Evolutionary conservation across 768 basidiomycete species (phyloP).

Genomic region (Xerocomellus dryophilus): DNA sequence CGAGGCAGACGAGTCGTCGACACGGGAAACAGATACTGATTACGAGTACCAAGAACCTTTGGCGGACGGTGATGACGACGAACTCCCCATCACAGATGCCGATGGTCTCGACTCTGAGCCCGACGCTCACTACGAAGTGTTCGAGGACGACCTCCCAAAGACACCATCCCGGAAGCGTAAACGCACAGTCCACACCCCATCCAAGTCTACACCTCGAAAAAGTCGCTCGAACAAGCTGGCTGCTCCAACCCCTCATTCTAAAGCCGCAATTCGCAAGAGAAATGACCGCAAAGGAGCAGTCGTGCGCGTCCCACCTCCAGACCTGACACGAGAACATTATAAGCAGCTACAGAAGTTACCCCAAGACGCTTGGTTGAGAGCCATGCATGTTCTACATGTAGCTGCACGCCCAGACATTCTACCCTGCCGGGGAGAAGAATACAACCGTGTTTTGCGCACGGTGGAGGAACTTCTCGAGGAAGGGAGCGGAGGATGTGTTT

Average conservation of each 20-base stretch:
- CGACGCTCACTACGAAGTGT: constrained; percentile 25
- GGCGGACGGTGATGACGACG: constrained; percentile 19
- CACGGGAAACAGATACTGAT: constrained; percentile 17
- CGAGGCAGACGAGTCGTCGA: constrained; percentile 25
- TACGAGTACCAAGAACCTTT: constrained; percentile 23
- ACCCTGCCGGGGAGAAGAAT: constrained; percentile 88
- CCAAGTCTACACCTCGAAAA: constrained; percentile 37
- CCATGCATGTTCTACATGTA: constrained; percentile 91
- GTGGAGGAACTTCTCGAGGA: constrained; percentile 87
- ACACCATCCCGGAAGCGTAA: constrained; percentile 59
- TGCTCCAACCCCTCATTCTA: constrained; percentile 74
- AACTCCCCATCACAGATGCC: constrained; percentile 12
- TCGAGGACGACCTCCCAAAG: constrained; percentile 35
- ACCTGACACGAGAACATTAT: constrained; percentile 34
- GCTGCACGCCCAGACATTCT: constrained; percentile 86
- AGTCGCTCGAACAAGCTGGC: constrained; percentile 41
- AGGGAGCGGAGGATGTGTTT: constrained; percentile 93
- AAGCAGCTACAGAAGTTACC: constrained; percentile 53
- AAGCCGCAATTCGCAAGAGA: constrained; percentile 57
- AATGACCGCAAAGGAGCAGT: constrained; percentile 26
- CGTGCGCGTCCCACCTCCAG: constrained; percentile 36
- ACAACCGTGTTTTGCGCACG: constrained; percentile 64
- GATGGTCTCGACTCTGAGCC: constrained; percentile 27
- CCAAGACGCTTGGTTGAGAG: constrained; percentile 77
- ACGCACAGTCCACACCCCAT: constrained; percentile 29